Evolutionary conservation across 495 filamentous ascomycete species (phyloP).

Genomic region (Xylaria sp.): DNA sequence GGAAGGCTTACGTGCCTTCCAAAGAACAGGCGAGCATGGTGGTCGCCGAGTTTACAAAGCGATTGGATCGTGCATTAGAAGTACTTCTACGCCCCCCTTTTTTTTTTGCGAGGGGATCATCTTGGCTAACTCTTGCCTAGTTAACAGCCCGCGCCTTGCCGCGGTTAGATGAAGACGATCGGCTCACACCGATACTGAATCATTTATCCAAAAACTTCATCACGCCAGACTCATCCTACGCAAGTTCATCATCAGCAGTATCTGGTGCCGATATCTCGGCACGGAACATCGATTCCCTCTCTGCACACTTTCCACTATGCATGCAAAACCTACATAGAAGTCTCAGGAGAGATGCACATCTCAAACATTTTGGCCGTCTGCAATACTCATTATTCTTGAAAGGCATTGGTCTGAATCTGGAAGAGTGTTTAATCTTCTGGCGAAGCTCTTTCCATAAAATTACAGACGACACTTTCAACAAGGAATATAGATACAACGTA

Average conservation of each 20-base stretch:
- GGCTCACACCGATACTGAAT: constrained; percentile 88
- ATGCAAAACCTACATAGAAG: constrained; percentile 89
- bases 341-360: constrained; percentile 81
- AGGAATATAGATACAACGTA: constrained; percentile 96
- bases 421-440: constrained; percentile 97
- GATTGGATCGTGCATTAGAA: constrained; percentile 82
- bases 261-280: constrained; percentile 78
- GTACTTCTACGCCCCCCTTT: constrained; percentile 50
- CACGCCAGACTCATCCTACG: constrained; percentile 83
- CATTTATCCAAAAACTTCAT: constrained; percentile 93
- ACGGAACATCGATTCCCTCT: constrained; percentile 79
- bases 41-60: constrained; percentile 79
- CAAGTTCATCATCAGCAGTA: constrained; percentile 56
- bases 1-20: constrained; percentile 91
- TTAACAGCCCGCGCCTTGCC: constrained; percentile 88
- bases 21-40: constrained; percentile 88
- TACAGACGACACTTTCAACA: constrained; percentile 91
- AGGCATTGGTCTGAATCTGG: constrained; percentile 88
- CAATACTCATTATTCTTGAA: constrained; percentile 99
- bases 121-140: constrained; percentile 49
- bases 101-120: neutral
- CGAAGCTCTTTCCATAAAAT: constrained; percentile 80
- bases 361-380: constrained; percentile 92
- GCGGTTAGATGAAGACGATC: constrained; percentile 94
- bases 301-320: constrained; percentile 89